phyloP scores from a whole-genome alignment of 441 rosid genomes.

The Eutrema salsugineum region DNA sequence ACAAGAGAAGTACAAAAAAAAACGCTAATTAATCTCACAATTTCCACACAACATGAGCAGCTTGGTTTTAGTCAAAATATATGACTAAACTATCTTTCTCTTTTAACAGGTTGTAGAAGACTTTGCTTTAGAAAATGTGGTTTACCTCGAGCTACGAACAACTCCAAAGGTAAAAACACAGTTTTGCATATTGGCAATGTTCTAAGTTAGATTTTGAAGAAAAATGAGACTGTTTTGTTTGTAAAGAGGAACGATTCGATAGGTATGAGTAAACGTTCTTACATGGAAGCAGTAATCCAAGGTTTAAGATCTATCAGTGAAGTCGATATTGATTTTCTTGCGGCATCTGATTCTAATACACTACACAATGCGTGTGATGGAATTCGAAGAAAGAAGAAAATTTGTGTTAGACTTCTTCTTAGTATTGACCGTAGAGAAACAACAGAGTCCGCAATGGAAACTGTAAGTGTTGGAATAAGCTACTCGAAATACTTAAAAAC shows the following conservation, averaged over 20 bases:
- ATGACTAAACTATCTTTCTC: too few species aligned
- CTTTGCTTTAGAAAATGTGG: conserved; percentile 74
- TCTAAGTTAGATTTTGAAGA: background rate
- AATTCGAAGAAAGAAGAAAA: conserved; percentile 53
- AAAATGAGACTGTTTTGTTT: conserved; percentile 9
- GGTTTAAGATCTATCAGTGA: conserved; percentile 61
- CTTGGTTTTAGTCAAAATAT: too few species aligned
- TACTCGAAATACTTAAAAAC: background rate
- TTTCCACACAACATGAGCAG: too few species aligned
- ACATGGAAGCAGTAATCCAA: conserved; percentile 85
- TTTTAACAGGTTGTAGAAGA: conserved; percentile 76
- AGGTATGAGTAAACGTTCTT: conserved; percentile 94
- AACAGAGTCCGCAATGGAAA: conserved; percentile 87
- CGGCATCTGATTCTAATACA: conserved; percentile 13
- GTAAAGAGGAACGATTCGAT: conserved; percentile 76
- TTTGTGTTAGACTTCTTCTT: conserved; percentile 88
- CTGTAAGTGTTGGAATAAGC: conserved; percentile 49
- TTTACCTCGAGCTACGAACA: conserved; percentile 88
- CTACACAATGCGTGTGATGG: conserved; percentile 36
- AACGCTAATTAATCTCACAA: background rate
- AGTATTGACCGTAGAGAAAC: conserved; percentile 95
- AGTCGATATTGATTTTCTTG: conserved; percentile 56
- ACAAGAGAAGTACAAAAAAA: conserved; percentile 88
- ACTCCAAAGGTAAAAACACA: conserved; percentile 77
- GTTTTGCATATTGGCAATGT: background rate